Evolutionary conservation across 257 asterid species (phyloP), one percentile per base, ranked within the genome.

Genomic region (Mentha longifolia): DNA sequence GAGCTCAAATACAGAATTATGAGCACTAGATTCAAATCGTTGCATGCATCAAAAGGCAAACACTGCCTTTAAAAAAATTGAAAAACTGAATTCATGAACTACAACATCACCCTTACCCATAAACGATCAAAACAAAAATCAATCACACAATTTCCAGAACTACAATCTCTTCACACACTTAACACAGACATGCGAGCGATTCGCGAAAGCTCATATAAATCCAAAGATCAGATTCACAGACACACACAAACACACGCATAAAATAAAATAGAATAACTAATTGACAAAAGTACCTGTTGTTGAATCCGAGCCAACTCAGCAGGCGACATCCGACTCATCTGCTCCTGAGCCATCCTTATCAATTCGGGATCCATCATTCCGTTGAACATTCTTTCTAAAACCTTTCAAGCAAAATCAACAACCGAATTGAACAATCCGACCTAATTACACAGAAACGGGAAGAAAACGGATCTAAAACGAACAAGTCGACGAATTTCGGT

Each of bases 281-380:
- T n/a, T 61, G 25, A 50, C 31, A 46, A 3, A 55, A 64, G 61
- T 61, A 89, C 99, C 99, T 94, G 96, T 79, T 94, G 96, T 70
- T 91, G 99, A 71, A 94, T 89, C 80, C 92, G 84, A 56, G 99
- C 97, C 75, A 94, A 76, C 50, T 94, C 97, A 69, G 87, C 92
- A 12, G 99, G 97, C 7, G 99, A 89, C 99, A 94, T 94, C 70
- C 97, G 97, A 72, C 89, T 89, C 96, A 94, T 94, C 91, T 94
- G 97, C 83, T 94, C 99, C 82, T 94, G 99, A 64, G 99, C 99
- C 75, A 91, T 79, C 84, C 90, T 78, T 55, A 94, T 86, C 86
- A 94, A 35, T 58, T 91, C 97, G 58, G 99, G 99, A 87, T 94
- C 97, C 97, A 91, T 89, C 96, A 88, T 85, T 17, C 94, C 98